Conservation (phyloP, 441 rosid genomes). For the Eruca vesicaria region DNA sequence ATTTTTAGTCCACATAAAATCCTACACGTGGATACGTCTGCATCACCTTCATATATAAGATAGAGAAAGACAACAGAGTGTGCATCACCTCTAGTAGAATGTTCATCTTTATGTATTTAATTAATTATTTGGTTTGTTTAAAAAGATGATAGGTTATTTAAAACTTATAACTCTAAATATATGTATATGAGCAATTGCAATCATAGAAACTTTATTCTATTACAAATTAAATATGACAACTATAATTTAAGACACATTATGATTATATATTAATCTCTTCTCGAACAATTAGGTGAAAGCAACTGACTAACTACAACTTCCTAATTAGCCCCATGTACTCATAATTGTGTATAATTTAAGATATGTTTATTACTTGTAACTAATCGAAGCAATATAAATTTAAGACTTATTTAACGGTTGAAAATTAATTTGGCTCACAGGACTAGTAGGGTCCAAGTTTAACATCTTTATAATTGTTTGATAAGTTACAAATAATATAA, state of each 20-base stretch:
- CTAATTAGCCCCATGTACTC: not conserved
- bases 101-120: not conserved
- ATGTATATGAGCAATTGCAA: not conserved
- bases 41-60: slow-evolving; percentile 1
- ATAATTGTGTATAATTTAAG: slow-evolving; percentile 19
- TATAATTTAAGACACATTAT: not conserved
- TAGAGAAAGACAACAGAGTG: slow-evolving; percentile 2
- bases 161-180: not conserved
- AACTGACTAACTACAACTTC: slow-evolving; percentile 15
- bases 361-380: slow-evolving; percentile 8
- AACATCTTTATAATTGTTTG: not conserved
- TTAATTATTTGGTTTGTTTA: not conserved
- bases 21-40: not conserved
- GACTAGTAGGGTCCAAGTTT: not conserved
- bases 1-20: not conserved
- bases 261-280: slow-evolving; percentile 12
- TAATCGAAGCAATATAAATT: slow-evolving; percentile 12
- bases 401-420: not conserved
- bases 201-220: slow-evolving; percentile 9
- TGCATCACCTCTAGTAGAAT: slow-evolving; percentile 2
- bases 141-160: not conserved
- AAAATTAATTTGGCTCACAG: not conserved
- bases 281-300: slow-evolving; percentile 20
- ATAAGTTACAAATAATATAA: not conserved
- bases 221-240: not conserved